phyloP scores from a whole-genome alignment of 257 asterid species.

The Paulownia fortunei region DNA sequence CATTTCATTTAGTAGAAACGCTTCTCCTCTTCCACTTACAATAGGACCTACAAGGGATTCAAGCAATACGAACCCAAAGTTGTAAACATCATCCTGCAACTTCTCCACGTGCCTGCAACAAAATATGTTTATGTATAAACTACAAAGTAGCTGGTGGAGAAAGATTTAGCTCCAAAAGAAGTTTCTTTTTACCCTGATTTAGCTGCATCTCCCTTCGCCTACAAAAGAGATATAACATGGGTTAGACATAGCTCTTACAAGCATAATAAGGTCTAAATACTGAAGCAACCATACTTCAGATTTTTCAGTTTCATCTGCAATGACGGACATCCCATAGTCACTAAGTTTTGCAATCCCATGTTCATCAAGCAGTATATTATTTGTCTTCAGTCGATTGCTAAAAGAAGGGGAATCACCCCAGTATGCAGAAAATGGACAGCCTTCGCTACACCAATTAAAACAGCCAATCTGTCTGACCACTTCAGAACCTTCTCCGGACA shows the following conservation, averaged over 20 bases:
- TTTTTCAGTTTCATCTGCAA: slow-evolving; percentile 73
- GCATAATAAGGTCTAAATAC: slow-evolving; percentile 17
- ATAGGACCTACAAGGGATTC: slow-evolving; percentile 90
- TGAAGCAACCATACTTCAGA: slow-evolving; percentile 54
- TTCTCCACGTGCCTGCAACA: slow-evolving; percentile 62
- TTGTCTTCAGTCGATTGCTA: slow-evolving; percentile 71
- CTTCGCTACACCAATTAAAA: slow-evolving; percentile 84
- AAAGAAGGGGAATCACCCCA: slow-evolving; percentile 85
- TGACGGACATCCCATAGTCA: slow-evolving; percentile 91
- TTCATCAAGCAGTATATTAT: slow-evolving; percentile 81
- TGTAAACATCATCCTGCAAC: slow-evolving; percentile 79
- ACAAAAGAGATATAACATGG: slow-evolving; percentile 26
- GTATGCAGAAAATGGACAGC: slow-evolving; percentile 95
- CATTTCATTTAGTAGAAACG: slow-evolving; percentile 84
- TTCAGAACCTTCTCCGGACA: slow-evolving; percentile 67
- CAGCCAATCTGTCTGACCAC: slow-evolving; percentile 89
- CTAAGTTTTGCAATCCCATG: slow-evolving; percentile 87
- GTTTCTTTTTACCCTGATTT: slow-evolving; percentile 56
- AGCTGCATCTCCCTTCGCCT: slow-evolving; percentile 71
- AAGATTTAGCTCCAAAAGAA: not conserved
- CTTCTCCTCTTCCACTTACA: slow-evolving; percentile 71
- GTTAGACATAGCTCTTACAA: slow-evolving; percentile 40
- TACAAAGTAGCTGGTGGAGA: not conserved
- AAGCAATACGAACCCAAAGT: slow-evolving; percentile 86
- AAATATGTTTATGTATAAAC: not conserved